A percentile compares a stretch with the other conserved stretches of the same genome.
These are phyloP conservation scores for Penicillium sp. DNA, from an alignment of 2,329 filamentous ascomycete species.

Conservation along the genomic window DNA sequence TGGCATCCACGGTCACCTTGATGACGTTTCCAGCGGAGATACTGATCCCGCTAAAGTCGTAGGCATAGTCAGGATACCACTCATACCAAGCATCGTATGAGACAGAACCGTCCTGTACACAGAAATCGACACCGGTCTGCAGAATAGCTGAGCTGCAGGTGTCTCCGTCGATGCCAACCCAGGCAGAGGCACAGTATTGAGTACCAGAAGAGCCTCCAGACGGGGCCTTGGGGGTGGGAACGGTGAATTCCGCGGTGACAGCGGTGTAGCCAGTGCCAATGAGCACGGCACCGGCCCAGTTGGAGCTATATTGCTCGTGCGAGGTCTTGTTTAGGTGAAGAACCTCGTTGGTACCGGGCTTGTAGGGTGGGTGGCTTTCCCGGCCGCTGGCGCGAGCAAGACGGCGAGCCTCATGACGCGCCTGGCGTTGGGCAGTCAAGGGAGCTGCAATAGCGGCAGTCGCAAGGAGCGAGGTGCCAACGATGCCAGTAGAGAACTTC, in stretches of 20 bases:
- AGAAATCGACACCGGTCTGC: constrained; percentile 60
- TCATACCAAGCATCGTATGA: constrained; percentile 61
- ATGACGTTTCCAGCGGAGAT: constrained; percentile 49
- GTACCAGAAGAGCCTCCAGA: constrained; percentile 34
- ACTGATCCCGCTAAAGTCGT: constrained; percentile 52
- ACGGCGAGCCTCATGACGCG: constrained; percentile 25
- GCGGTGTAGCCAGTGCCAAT: constrained; percentile 52
- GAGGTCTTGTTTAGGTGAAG: constrained; percentile 37
- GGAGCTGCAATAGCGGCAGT: constrained; percentile 50
- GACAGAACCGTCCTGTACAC: constrained; percentile 41
- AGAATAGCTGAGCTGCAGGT: constrained; percentile 56
- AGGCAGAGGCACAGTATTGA: constrained; percentile 53
- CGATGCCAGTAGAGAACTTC: constrained; percentile 49
- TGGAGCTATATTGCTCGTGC: constrained; percentile 53
- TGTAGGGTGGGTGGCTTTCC: constrained; percentile 35
- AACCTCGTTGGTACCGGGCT: constrained; percentile 29
- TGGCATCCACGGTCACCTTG: constrained; percentile 44
- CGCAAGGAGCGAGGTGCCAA: constrained; percentile 42
- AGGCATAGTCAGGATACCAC: constrained; percentile 60
- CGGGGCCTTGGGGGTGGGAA: constrained; percentile 50
- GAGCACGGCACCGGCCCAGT: constrained; percentile 62
- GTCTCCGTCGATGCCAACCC: constrained; percentile 64
- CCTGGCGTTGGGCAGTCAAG: constrained; percentile 45
- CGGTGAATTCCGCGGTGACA: constrained; percentile 56
- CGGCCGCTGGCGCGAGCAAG: constrained; percentile 28